phyloP scores from a whole-genome alignment of 768 basidiomycete genomes.

The Tylopilus subfusipes region DNA sequence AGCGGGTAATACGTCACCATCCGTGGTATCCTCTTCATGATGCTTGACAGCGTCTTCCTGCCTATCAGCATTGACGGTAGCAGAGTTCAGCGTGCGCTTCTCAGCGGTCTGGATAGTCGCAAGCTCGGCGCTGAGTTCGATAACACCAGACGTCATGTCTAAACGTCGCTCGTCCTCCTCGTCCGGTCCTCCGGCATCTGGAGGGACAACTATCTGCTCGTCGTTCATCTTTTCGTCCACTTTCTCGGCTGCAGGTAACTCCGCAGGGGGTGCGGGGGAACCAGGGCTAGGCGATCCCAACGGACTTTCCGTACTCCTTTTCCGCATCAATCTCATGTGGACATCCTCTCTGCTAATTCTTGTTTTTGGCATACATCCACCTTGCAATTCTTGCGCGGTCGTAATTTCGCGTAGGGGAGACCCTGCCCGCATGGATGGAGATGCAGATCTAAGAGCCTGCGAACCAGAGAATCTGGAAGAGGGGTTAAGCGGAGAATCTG shows the following conservation, averaged over 20 bases:
- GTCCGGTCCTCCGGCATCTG: constrained; percentile 5
- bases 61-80: not conserved
- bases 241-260: not conserved
- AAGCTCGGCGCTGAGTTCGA: constrained; percentile 44
- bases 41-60: not conserved
- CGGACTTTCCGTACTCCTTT: constrained; percentile 44
- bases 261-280: constrained; percentile 6
- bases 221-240: not conserved
- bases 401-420: constrained; percentile 27
- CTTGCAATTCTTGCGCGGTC: constrained; percentile 21
- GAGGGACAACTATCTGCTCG: not conserved
- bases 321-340: constrained; percentile 44
- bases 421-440: constrained; percentile 22
- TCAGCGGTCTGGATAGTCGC: constrained; percentile 49
- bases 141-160: constrained; percentile 36
- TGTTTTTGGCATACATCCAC: constrained; percentile 29
- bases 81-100: constrained; percentile 33
- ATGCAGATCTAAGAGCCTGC: constrained; percentile 17
- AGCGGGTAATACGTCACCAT: not conserved
- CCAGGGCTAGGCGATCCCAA: constrained; percentile 20
- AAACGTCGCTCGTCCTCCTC: constrained; percentile 34
- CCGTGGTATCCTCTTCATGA: not conserved
- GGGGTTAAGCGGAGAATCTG: constrained; percentile 23
- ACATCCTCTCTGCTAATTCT: constrained; percentile 56
- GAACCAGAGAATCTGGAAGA: constrained; percentile 18